Base-by-base conservation (phyloP, 1,284 basidiomycete genomes). In the Ceratobasidium sp. region DNA sequence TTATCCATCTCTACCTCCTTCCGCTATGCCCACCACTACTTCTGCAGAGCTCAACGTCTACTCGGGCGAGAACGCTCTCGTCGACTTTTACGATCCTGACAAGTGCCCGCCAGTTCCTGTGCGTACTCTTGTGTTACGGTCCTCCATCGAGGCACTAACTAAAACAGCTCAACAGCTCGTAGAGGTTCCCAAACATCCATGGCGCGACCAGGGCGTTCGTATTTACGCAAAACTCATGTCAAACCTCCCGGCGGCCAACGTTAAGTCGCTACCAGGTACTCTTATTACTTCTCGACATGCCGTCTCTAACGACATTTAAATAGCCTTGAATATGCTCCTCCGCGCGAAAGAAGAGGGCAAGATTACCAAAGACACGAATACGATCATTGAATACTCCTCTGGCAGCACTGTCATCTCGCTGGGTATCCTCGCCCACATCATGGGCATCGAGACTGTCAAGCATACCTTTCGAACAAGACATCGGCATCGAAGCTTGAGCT, bases 381-480 rank as follows among this genome's bases (percentile, higher is more conserved):
- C 55, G 32, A 59, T 71, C 46, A 57, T 71, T 21, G 69, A 71
- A 34, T 71, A 71, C 32, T 71, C 69, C 28, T 60, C 69, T 14
- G 69, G 69, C 52, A 71, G 57, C 34, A 71, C 69, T 3, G 69
- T 59, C 43, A 71, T 71, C 57, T 71, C 69, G 4, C 69, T 71
- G 32, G 69, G 69, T n/a, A 71, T 71, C 18, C 55, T 71, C 14
- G 57, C 69, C 10, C 55, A 59, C 30, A 71, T 71, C 57, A 71
- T 71, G 69, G 69, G 57, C 45, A 57, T 57, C n/a, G 55, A 57
- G 55, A 57, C 57, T 4, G 69, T 71, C 3, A 45, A 23, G 69
- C 69, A 18, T 71, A 71, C n/a, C 45, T 71, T 12, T 71, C 69
- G 8, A 71, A 71, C 45, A 71, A 71, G 69, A 71, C 69, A 6